Base-by-base conservation (phyloP, 2,329 filamentous ascomycete genomes). In the Trichoderma sp. region DNA sequence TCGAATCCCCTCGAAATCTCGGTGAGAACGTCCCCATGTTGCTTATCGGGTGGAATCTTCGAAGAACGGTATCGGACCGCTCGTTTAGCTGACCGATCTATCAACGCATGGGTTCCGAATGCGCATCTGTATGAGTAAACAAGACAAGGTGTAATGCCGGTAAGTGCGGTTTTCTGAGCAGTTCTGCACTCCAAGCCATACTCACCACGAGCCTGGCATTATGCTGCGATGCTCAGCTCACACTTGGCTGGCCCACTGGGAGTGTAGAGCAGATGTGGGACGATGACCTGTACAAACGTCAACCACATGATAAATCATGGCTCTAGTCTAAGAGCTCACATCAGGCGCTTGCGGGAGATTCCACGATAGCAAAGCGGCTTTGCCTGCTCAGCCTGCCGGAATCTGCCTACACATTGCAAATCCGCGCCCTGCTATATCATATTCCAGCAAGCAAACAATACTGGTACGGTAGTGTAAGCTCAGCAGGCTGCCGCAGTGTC, bases 401-500 rank as follows among this genome's bases (percentile, higher is more conserved):
- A 53, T 64, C 31, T 40, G 52, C 31, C 31, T 35, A 35, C 35
- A 24, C n/a, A 35, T 53, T 27, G 35, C 29, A 65, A 65, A 49
- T 11, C 43, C 53, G 11, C 56, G 53, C 62, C 62, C 49, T 58
- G 55, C 40, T 43, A 61, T 43, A 47, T 68, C 57, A 68, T 60
- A 43, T 55, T 27, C 7, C 31, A 33, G 47, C 47, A 29, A 62
- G 47, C 35, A 27, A 33, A 35, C 24, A 16, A 47, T 37, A 55
- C 63, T 70, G 63, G 53, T 58, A 68, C 68, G 29, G 49, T 37
- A 33, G 60, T 49, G 31, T 49, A 40, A 21, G 61, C 56, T 53
- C 60, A 59, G 68, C 60, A 65, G 60, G 68, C 24, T 58, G 53
- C 59, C 68, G 59, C 53, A 43, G 55, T 37, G 68, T 47, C 57